Conservation (phyloP, 257 asterid species). For the Scutellaria baicalensis region DNA sequence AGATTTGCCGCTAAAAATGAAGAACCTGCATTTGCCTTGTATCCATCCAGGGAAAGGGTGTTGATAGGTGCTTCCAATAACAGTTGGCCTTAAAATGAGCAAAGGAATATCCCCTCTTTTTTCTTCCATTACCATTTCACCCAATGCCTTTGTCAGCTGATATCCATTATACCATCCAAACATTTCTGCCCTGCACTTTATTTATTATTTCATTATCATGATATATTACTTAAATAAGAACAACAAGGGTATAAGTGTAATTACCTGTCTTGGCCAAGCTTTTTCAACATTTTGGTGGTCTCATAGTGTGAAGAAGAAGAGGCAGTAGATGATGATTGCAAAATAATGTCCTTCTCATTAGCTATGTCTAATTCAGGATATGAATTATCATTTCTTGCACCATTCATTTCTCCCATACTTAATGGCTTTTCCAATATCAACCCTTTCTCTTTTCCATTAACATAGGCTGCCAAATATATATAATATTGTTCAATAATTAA, state of each 20-base stretch:
- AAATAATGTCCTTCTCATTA: constrained; percentile 20
- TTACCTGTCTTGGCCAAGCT: constrained; percentile 32
- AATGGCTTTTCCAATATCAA: constrained; percentile 3
- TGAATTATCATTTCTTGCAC: not conserved
- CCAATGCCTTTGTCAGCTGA: too few relatives aligned
- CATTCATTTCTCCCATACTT: constrained; percentile 2
- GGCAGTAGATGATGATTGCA: not conserved
- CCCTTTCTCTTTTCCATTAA: constrained; percentile 16
- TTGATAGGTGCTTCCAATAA: constrained; percentile 21
- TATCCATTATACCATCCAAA: too few relatives aligned
- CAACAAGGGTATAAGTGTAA: not conserved
- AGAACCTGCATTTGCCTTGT: constrained; percentile 33
- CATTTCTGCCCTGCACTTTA: too few relatives aligned
- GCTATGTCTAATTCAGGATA: constrained; percentile 12
- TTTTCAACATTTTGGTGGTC: constrained; percentile 14
- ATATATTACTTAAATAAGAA: not conserved
- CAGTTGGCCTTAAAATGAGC: too few relatives aligned
- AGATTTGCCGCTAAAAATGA: too few relatives aligned
- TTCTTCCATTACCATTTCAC: too few relatives aligned
- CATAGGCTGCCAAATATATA: constrained; percentile 21
- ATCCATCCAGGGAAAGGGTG: constrained; percentile 40
- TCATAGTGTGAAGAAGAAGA: constrained; percentile 13
- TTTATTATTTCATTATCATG: not conserved
- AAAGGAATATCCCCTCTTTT: too few relatives aligned
- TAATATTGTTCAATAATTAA: too few relatives aligned